These are phyloP conservation scores for Blastomyces gilchristii DNA, from an alignment of 2,329 filamentous ascomycete genomes.

Conservation along the genomic window DNA sequence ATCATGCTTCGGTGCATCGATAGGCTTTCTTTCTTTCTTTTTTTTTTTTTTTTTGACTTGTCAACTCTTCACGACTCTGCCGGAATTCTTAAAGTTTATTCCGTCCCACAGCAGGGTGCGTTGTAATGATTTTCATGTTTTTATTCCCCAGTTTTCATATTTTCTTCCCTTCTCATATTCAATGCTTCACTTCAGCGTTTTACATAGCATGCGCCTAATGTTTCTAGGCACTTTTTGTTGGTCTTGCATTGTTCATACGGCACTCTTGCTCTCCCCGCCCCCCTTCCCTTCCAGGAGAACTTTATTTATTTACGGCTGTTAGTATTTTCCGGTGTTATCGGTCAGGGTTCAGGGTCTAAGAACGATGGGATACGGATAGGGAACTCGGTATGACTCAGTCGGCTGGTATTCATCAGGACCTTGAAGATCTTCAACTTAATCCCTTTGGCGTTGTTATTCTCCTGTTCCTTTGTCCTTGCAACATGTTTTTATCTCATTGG, in stretches of 20 bases:
- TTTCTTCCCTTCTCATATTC: not conserved
- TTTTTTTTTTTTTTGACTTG: not conserved
- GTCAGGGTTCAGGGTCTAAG: not conserved
- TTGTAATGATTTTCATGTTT: not conserved
- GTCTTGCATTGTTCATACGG: not conserved
- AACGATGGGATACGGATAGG: not conserved
- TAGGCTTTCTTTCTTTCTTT: not conserved
- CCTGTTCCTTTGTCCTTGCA: not conserved
- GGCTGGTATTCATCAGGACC: not conserved
- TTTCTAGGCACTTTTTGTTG: not conserved
- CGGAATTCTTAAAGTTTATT: not conserved
- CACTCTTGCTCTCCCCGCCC: not conserved
- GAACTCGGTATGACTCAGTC: not conserved
- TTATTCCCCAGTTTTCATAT: not conserved
- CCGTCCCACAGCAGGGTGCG: not conserved
- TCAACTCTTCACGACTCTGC: not conserved
- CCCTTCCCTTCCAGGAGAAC: not conserved
- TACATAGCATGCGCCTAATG: not conserved
- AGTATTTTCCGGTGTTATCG: constrained; percentile 1
- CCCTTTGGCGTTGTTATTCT: not conserved
- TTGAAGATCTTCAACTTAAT: not conserved
- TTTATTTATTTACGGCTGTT: not conserved
- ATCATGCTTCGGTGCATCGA: not conserved
- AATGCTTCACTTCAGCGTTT: not conserved
- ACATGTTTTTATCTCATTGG: not conserved